Percentiles rank a stretch among this genome's conserved stretches.
phyloP scores from a whole-genome alignment of 176 grass and related monocot species.

The Bonia amplexicaulis region DNA sequence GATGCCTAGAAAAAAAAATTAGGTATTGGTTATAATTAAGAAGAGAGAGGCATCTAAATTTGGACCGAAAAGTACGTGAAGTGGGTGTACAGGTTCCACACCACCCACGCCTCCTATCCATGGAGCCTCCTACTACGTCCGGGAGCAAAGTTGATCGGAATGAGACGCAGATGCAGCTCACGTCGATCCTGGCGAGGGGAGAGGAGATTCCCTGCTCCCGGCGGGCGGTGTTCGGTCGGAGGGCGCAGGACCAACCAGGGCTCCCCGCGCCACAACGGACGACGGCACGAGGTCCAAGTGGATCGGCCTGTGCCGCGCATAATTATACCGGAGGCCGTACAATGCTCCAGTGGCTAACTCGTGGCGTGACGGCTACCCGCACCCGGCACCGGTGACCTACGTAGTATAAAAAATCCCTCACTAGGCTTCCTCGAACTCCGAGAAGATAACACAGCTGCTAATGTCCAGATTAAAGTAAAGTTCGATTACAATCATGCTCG shows the following conservation, averaged over 20 bases:
- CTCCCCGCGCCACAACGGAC: not conserved
- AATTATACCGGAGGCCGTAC: constrained; percentile 28
- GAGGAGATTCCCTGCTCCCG: constrained; percentile 35
- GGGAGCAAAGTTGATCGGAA: not conserved
- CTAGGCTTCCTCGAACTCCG: not conserved
- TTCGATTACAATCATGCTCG: not conserved
- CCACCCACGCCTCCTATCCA: no score
- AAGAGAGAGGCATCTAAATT: no score
- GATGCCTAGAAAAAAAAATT: no score
- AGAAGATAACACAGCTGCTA: constrained; percentile 2
- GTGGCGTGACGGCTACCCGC: constrained; percentile 23
- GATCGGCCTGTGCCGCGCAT: constrained; percentile 30
- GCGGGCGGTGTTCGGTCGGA: constrained; percentile 19
- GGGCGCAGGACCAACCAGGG: constrained; percentile 8
- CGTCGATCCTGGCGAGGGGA: not conserved
- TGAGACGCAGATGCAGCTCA: not conserved
- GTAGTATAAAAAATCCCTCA: not conserved
- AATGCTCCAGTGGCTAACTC: constrained; percentile 2
- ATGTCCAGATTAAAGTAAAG: not conserved
- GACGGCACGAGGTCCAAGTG: constrained; percentile 27
- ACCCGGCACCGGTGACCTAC: not conserved
- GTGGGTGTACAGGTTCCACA: no score
- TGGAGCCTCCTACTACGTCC: not conserved
- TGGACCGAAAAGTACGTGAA: no score
- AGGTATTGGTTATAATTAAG: no score